Evolutionary conservation across 768 basidiomycete genomes (phyloP).

Genomic region (Phallus indusiatus): DNA sequence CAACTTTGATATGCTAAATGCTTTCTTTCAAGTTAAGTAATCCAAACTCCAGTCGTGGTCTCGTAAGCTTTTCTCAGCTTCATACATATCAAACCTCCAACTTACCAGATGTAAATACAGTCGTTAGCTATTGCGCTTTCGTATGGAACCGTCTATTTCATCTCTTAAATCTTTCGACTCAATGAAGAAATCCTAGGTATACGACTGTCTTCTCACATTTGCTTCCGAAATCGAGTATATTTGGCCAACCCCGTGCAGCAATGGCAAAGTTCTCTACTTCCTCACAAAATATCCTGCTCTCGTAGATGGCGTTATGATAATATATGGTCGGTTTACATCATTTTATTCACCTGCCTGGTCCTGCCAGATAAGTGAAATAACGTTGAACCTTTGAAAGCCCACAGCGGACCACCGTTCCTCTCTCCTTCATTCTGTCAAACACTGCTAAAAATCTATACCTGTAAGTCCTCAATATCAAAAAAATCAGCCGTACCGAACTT

Average conservation of each 20-base stretch:
- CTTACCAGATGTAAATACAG: too few species aligned
- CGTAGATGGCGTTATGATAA: conserved; percentile 12
- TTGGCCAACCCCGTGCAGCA: conserved; percentile 17
- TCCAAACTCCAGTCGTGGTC: too few species aligned
- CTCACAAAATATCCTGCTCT: conserved; percentile 21
- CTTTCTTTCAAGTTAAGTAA: too few species aligned
- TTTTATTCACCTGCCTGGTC: background rate
- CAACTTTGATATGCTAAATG: too few species aligned
- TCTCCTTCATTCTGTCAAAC: background rate
- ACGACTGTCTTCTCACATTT: conserved; percentile 20
- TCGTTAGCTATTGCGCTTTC: too few species aligned
- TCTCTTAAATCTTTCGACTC: background rate
- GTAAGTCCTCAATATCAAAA: background rate
- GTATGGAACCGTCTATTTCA: too few species aligned
- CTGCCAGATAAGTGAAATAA: background rate
- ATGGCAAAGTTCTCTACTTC: conserved; percentile 19
- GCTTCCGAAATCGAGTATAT: conserved; percentile 18
- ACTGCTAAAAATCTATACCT: background rate
- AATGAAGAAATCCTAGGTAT: conserved; percentile 8
- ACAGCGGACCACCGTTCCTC: too few species aligned
- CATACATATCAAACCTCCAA: too few species aligned
- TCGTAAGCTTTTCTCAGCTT: too few species aligned
- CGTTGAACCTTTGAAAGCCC: background rate
- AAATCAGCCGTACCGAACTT: too few species aligned
- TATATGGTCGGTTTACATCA: conserved; percentile 3